These are phyloP conservation scores for Ceratocystis diversiconidia DNA, from an alignment of 2,329 filamentous ascomycete genomes.

Conservation along the genomic window DNA sequence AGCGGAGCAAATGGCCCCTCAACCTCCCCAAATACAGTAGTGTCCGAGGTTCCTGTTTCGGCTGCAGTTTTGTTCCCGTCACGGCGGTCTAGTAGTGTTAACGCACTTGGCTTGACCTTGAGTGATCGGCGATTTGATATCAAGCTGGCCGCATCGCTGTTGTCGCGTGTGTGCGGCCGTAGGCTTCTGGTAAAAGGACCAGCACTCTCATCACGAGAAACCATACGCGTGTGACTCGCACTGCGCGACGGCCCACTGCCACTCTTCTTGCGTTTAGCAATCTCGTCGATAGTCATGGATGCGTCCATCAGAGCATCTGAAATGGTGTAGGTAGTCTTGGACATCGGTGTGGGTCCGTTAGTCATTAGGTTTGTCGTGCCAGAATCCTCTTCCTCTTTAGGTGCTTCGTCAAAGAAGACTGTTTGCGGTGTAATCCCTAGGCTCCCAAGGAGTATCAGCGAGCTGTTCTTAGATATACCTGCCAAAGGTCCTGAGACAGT, in stretches of 20 bases:
- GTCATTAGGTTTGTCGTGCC: slow-evolving; percentile 19
- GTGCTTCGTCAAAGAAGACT: slow-evolving; percentile 68
- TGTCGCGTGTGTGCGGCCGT: background rate
- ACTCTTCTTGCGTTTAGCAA: slow-evolving; percentile 37
- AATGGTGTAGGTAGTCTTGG: slow-evolving; percentile 54
- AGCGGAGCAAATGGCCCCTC: slow-evolving; percentile 37
- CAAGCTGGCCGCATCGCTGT: slow-evolving; percentile 17
- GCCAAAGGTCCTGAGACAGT: slow-evolving; percentile 19
- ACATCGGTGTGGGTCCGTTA: slow-evolving; percentile 22
- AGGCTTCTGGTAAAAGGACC: background rate
- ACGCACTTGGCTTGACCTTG: slow-evolving; percentile 41
- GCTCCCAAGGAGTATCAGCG: slow-evolving; percentile 59
- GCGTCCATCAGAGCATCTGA: slow-evolving; percentile 84
- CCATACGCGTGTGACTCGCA: slow-evolving; percentile 9
- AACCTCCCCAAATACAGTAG: slow-evolving; percentile 46
- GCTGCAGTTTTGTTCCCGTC: slow-evolving; percentile 44
- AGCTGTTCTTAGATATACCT: slow-evolving; percentile 37
- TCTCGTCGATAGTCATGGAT: slow-evolving; percentile 70
- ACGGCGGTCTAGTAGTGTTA: slow-evolving; percentile 44
- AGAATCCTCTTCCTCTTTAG: slow-evolving; percentile 25
- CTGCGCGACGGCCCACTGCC: slow-evolving; percentile 26
- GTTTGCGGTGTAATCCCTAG: slow-evolving; percentile 72
- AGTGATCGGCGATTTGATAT: slow-evolving; percentile 14
- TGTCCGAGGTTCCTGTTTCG: slow-evolving; percentile 44
- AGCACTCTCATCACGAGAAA: slow-evolving; percentile 12